These are phyloP conservation scores for Lyophyllum semitale DNA, from an alignment of 768 basidiomycete species.

Conservation along the genomic window DNA sequence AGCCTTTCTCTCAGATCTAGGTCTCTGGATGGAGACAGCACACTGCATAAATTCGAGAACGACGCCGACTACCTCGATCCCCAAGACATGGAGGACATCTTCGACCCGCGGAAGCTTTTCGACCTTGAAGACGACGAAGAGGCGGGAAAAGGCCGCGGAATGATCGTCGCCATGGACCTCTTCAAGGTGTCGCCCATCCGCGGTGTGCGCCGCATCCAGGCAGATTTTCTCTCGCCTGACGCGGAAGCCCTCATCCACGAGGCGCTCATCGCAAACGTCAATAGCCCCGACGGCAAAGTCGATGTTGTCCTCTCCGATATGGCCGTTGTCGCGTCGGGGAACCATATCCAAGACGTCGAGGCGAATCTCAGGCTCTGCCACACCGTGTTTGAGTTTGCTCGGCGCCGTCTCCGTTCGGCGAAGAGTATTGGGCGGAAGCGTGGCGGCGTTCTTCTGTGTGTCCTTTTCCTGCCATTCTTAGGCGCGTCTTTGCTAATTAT, in stretches of 20 bases:
- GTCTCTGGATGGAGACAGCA: not conserved
- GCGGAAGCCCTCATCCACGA: constrained; percentile 46
- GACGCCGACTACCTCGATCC: not conserved
- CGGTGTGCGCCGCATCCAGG: constrained; percentile 74
- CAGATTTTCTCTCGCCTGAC: constrained; percentile 68
- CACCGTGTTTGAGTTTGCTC: constrained; percentile 70
- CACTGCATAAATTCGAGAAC: no score
- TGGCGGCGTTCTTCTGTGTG: constrained; percentile 64
- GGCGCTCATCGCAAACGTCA: constrained; percentile 26
- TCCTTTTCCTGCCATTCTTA: not conserved
- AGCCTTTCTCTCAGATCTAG: not conserved
- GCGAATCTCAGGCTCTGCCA: constrained; percentile 70
- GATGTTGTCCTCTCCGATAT: constrained; percentile 90
- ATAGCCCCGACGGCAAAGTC: constrained; percentile 41
- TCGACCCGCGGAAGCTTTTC: not conserved
- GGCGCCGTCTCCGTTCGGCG: constrained; percentile 49
- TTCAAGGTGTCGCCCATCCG: constrained; percentile 68
- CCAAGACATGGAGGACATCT: not conserved
- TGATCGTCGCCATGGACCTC: constrained; percentile 79
- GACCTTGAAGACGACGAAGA: constrained; percentile 7
- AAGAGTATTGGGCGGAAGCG: constrained; percentile 38
- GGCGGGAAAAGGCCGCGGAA: constrained; percentile 11
- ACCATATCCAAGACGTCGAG: constrained; percentile 61
- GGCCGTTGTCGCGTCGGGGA: constrained; percentile 81
- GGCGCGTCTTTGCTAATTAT: not conserved